Evolutionary conservation across 2,329 filamentous ascomycete species (phyloP).

Genomic region (Fusarium falciforme): DNA sequence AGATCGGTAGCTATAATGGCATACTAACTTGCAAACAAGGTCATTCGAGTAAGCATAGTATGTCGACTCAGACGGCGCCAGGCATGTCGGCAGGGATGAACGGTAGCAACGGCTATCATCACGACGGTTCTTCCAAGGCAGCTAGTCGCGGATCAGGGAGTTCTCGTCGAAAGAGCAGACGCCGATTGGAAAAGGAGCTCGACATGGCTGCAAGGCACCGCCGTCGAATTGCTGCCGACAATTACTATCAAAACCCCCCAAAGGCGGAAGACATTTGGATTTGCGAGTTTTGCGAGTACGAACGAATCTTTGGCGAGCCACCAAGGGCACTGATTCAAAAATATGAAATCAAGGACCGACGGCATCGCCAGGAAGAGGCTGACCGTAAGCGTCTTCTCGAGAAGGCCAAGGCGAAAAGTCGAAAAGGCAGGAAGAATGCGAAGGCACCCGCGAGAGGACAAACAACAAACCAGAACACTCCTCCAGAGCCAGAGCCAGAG

Average conservation of each 20-base stretch:
- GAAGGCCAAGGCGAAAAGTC: conserved; percentile 92
- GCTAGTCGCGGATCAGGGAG: conserved; percentile 44
- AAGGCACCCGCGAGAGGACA: conserved; percentile 60
- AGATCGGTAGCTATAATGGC: background rate
- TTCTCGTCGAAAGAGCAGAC: conserved; percentile 68
- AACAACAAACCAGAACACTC: conserved; percentile 33
- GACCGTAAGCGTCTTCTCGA: conserved; percentile 87
- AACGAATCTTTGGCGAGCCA: conserved; percentile 90
- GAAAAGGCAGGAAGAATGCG: conserved; percentile 84
- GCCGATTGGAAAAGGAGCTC: conserved; percentile 77
- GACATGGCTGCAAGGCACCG: conserved; percentile 80
- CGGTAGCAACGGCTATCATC: conserved; percentile 23
- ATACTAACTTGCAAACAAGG: conserved; percentile 35
- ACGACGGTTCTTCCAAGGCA: conserved; percentile 52
- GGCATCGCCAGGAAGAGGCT: conserved; percentile 84
- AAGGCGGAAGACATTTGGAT: conserved; percentile 84
- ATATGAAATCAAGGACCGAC: conserved; percentile 94
- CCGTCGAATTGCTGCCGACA: conserved; percentile 79
- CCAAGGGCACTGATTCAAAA: conserved; percentile 87
- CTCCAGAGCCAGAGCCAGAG: conserved; percentile 25
- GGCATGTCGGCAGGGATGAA: conserved; percentile 21
- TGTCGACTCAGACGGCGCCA: conserved; percentile 32
- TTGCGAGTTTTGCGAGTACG: conserved; percentile 98
- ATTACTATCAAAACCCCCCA: conserved; percentile 81
- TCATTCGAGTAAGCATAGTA: conserved; percentile 38